Conservation (phyloP, 106 monocot genomes). For the Allium cepa region DNA sequence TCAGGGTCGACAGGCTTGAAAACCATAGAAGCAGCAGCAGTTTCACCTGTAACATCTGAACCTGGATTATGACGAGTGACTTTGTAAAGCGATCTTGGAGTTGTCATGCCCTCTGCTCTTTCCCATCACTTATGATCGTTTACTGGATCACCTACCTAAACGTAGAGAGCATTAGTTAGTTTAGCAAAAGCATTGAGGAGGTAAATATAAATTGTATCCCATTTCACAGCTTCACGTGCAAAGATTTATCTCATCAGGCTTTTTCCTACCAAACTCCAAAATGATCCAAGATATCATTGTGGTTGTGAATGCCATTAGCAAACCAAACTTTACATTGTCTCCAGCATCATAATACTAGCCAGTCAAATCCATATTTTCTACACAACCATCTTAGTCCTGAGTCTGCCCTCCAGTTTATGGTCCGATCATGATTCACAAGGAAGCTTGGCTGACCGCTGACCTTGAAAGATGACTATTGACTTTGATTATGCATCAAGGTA, state of each 20-base stretch:
- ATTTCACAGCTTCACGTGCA: conserved; percentile 38
- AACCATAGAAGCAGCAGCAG: conserved; percentile 36
- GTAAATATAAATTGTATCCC: conserved; percentile 67
- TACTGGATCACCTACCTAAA: conserved; percentile 7
- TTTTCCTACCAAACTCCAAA: conserved; percentile 36
- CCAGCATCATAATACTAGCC: no score
- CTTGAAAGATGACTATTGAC: no score
- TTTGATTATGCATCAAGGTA: no score
- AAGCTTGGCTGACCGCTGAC: no score
- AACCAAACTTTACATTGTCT: no score
- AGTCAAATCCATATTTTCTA: no score
- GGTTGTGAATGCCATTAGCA: no score
- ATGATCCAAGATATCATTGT: conserved; percentile 66
- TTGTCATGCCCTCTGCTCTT: background rate
- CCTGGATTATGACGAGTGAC: conserved; percentile 26
- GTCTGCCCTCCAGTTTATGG: no score
- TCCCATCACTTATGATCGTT: background rate
- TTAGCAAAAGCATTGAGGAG: conserved; percentile 52
- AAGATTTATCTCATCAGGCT: conserved; percentile 17
- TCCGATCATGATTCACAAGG: no score
- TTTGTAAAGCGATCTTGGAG: background rate
- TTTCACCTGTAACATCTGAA: conserved; percentile 65
- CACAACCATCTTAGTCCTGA: no score
- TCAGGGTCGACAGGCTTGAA: conserved; percentile 11
- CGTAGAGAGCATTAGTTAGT: conserved; percentile 36